Base-by-base conservation (phyloP, 495 filamentous ascomycete species). In the Neurospora sp. region DNA sequence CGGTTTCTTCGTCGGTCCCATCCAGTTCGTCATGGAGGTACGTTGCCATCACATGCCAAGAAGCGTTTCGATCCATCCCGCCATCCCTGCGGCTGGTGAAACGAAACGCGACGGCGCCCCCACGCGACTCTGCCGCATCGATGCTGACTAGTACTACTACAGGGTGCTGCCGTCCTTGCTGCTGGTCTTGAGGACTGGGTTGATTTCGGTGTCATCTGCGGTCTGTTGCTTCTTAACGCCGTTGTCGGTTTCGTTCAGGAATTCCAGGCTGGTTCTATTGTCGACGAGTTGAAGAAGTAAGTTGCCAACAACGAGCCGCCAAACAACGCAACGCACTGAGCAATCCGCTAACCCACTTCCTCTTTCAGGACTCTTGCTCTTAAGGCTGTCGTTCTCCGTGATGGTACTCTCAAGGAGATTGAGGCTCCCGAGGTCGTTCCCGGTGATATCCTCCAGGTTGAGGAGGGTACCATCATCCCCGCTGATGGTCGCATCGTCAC, bases 1-100 rank as follows among this genome's bases (percentile, higher is more conserved):
- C 31, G 85, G 83, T 74, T 96, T 91, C 85, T 97, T 97, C 84
- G 86, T 94, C 76, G 94, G 94, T 75, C 94, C 94, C 40, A 95
- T 97, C 78, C 94, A 97, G 80, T 94, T 93, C 83, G 94, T 96
- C 80, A 97, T 97, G 94, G 92, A 95, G 88, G 91, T 93, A 85
- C 80, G 88, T 82, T 72, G 41, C 72, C 70, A 70, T 74, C 73
- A 66, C 66, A 60, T 39, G 40, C 40, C 39, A n/a, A 40, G 44
- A 41, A 35, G 74, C 74, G 74, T 49, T 72, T 72, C 70, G 54
- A 46, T 71, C 71, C 62, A 62, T 70, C 74, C 66, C 11, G 20
- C 49, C 5, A 60, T 27, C 20, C 20, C 75, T 72, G 60, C 42
- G 62, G 42, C 10, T 74, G 62, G 41, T 72, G 79, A 81, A 81